Evolutionary conservation across 257 asterid species (phyloP).

Genomic region (Solanum chiquidenum): DNA sequence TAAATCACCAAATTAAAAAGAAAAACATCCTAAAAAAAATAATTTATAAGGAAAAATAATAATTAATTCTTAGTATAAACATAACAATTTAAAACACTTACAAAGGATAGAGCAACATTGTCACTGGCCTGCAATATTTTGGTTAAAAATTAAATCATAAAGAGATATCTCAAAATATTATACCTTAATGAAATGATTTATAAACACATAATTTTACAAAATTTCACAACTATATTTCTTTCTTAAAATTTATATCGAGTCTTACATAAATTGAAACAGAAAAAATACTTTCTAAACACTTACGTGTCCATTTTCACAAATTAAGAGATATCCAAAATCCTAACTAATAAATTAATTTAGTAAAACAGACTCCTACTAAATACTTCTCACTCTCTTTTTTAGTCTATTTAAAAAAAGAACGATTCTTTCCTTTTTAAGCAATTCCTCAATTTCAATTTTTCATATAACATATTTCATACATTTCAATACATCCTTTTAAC

Average conservation of each 20-base stretch:
- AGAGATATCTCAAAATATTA: not conserved
- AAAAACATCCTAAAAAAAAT: not conserved
- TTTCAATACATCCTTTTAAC: not conserved
- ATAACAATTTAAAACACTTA: not conserved
- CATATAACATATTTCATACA: accelerated
- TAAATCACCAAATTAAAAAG: not conserved
- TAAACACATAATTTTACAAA: not conserved
- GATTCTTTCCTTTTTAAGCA: not conserved
- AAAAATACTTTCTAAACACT: not conserved
- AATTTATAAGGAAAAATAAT: not conserved
- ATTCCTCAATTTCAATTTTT: not conserved
- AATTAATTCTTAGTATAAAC: not conserved
- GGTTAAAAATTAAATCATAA: not conserved
- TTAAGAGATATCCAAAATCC: not conserved
- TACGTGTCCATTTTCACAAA: not conserved
- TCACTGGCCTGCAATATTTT: slow-evolving; percentile 19
- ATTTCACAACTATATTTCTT: not conserved
- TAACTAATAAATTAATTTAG: not conserved
- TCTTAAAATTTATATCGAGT: not conserved
- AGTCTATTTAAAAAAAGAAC: too few species aligned
- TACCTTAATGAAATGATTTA: not conserved
- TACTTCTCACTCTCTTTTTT: not conserved
- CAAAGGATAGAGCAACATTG: slow-evolving; percentile 37
- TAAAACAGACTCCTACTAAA: not conserved
- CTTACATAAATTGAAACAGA: too few species aligned